Evolutionary conservation across 768 basidiomycete genomes (phyloP).

Genomic region (Pulveroboletus sp.): DNA sequence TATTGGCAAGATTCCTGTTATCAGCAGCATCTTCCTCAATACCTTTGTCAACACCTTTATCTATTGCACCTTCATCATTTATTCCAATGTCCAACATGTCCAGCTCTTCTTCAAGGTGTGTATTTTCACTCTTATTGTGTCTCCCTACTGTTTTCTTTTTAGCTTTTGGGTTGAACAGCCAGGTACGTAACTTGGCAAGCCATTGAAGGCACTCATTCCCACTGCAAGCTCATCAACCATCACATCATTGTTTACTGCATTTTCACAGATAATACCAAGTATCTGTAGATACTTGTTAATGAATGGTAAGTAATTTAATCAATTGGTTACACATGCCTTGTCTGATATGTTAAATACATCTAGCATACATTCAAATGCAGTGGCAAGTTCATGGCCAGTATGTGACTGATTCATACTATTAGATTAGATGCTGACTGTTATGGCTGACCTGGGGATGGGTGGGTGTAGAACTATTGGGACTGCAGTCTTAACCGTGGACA

Average conservation of each 20-base stretch:
- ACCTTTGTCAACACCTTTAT: too few species aligned
- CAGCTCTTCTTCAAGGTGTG: too few species aligned
- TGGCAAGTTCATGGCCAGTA: neutral
- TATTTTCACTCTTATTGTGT: neutral
- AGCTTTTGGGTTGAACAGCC: neutral
- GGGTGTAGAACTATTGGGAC: too few species aligned
- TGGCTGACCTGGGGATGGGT: too few species aligned
- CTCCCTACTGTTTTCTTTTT: neutral
- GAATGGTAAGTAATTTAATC: too few species aligned
- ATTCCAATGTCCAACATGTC: too few species aligned
- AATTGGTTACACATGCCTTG: constrained; percentile 3
- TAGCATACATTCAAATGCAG: constrained; percentile 16
- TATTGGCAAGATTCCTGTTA: too few species aligned
- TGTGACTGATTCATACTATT: neutral
- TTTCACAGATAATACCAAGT: constrained; percentile 20
- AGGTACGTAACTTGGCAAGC: neutral
- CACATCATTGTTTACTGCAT: constrained; percentile 27
- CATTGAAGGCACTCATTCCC: constrained; percentile 22
- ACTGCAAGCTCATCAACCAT: constrained; percentile 18
- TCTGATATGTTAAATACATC: constrained; percentile 20
- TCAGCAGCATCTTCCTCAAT: too few species aligned
- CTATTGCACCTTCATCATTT: too few species aligned
- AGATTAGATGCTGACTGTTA: too few species aligned
- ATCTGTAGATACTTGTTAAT: too few species aligned
- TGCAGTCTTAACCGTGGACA: too few species aligned